Conservation (phyloP, 768 basidiomycete species). For the Dentipellis fragilis region DNA sequence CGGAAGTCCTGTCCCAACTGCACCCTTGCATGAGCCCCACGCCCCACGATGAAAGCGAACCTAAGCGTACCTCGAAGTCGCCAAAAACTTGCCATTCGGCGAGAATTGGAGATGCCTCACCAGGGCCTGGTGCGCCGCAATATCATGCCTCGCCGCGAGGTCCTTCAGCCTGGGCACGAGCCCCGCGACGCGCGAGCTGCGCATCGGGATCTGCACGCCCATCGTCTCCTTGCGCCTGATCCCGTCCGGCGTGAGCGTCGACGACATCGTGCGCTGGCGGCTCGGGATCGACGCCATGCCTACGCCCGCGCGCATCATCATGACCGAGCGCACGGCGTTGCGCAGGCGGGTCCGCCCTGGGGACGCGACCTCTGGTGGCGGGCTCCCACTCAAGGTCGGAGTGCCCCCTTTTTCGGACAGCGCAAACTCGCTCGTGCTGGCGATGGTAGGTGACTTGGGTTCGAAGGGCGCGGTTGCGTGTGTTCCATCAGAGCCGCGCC, state of each 20-base stretch:
- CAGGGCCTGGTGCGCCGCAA: conserved; percentile 55
- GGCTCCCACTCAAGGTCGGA: conserved; percentile 11
- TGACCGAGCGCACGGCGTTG: conserved; percentile 36
- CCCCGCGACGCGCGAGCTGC: conserved; percentile 43
- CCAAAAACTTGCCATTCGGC: conserved; percentile 63
- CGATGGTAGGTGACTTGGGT: conserved; percentile 13
- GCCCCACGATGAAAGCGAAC: background rate
- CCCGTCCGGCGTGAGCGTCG: conserved; percentile 14
- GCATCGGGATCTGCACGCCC: conserved; percentile 22
- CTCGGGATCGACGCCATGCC: conserved; percentile 17
- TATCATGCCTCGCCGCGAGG: conserved; percentile 46
- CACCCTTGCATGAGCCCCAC: background rate
- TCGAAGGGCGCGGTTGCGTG: conserved; percentile 15
- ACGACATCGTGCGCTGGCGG: conserved; percentile 19
- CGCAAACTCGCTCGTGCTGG: background rate
- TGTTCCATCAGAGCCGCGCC: conserved; percentile 11
- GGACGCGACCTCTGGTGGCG: background rate
- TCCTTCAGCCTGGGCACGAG: conserved; percentile 47
- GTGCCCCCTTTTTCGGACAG: conserved; percentile 14
- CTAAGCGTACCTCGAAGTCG: conserved; percentile 49
- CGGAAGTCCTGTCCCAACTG: conserved; percentile 65
- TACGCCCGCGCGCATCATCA: conserved; percentile 27
- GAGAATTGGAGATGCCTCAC: conserved; percentile 71
- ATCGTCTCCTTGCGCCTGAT: conserved; percentile 9
- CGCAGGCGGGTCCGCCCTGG: conserved; percentile 28